Evolutionary conservation across 2,329 filamentous ascomycete genomes (phyloP), one percentile per base, ranked within the genome.

Genomic region (Stagonosporopsis vannaccii): DNA sequence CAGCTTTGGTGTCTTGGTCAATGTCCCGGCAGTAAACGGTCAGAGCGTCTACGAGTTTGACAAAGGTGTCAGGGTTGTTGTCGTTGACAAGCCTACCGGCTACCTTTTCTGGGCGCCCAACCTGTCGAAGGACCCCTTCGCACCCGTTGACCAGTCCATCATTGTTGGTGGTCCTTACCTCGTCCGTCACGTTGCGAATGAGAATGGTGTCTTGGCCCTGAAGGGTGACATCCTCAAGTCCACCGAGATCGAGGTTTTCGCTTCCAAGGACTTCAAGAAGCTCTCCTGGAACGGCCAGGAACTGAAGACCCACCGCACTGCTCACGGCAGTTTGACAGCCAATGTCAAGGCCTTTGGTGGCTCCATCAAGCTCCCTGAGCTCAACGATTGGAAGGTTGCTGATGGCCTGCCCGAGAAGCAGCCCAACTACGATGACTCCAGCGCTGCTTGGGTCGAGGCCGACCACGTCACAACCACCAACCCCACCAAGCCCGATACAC

Each of bases 371-470:
- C 70, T 84, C 0, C 81, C 82, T 0, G 43, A 72, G 0, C 67
- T 85, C 0, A 71, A 68, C 0, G 63, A 72, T 0, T 85, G 83
- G 83, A 81, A 79, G 62, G 78, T 77, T 9, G 60, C 75, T 2
- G 80, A 84, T 60, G 75, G 77, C 44, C 74, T 85, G 20, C 83
- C 83, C 0, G 83, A 85, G 65, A 77, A 79, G 25, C 58, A 70
- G 0, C 49, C 66, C 0, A 64, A 73, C 19, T 85, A 85, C 63
- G 68, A 80, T 54, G 74, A 80, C 30, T 77, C 75, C 2, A 66
- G 77, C 0, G 62, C 67, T 0, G 76, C 78, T 0, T 85, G 82
- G 82, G 67, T 71, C 3, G 58, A 66, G 15, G 75, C 76, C 6
- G 64, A 77, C 58, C 75, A 78, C 47, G 64, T 62, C 1, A 72